A percentile compares a stretch with the other conserved stretches of the same genome.
phyloP scores from a whole-genome alignment of 2,329 filamentous ascomycete species.

The Didymella lethalis region DNA sequence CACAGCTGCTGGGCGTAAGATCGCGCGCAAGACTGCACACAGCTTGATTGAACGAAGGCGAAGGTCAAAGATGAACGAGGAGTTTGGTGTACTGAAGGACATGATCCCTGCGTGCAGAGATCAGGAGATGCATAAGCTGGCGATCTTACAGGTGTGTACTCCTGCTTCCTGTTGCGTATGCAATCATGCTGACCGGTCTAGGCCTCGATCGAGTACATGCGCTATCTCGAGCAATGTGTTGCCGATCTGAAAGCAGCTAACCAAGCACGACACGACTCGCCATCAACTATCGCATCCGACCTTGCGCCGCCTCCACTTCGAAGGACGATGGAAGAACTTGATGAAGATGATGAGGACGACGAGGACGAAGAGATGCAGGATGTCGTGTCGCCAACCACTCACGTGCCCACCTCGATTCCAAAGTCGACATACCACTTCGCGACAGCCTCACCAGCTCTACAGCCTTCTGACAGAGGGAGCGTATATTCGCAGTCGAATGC shows the following conservation, averaged over 20 bases:
- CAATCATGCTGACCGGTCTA: constrained; percentile 49
- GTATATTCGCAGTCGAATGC: constrained; percentile 44
- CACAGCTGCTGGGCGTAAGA: constrained; percentile 90
- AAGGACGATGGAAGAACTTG: constrained; percentile 20
- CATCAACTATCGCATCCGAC: constrained; percentile 38
- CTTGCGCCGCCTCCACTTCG: constrained; percentile 30
- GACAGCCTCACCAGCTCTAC: constrained; percentile 46
- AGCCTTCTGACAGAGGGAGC: constrained; percentile 48
- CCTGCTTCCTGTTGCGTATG: neutral
- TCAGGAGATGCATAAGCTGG: constrained; percentile 95
- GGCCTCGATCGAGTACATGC: constrained; percentile 96
- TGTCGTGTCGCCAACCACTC: constrained; percentile 42
- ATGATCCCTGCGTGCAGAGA: constrained; percentile 97
- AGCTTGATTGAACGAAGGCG: constrained; percentile 90
- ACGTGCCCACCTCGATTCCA: constrained; percentile 17
- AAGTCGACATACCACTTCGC: constrained; percentile 38
- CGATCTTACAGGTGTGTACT: constrained; percentile 81
- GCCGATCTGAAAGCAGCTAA: constrained; percentile 70
- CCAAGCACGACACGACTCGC: constrained; percentile 38
- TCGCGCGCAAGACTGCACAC: constrained; percentile 93
- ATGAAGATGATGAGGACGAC: constrained; percentile 54
- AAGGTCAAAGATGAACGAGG: constrained; percentile 98
- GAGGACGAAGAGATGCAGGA: constrained; percentile 57
- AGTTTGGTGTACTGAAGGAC: constrained; percentile 89
- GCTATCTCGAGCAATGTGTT: constrained; percentile 91